Conservation (phyloP, 2,329 filamentous ascomycete genomes). For the Pyrenophora tritici-repentis region DNA sequence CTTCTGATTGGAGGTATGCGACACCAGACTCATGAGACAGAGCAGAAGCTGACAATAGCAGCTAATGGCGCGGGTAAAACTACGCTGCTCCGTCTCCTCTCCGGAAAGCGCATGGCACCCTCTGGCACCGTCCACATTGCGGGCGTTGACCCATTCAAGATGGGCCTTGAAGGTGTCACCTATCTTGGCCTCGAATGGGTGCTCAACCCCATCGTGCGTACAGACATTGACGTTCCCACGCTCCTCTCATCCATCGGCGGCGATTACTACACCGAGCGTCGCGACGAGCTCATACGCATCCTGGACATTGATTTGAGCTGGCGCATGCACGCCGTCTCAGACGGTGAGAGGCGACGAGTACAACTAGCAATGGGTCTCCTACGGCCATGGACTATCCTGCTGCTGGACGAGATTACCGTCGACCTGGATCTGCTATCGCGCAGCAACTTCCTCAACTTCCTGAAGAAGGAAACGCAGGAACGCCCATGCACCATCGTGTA, state of each 20-base stretch:
- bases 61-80: slow-evolving; percentile 97
- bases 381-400: slow-evolving; percentile 85
- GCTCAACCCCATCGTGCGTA: slow-evolving; percentile 92
- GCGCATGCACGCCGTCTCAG: slow-evolving; percentile 95
- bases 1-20: slow-evolving; percentile 80
- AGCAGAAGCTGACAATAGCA: slow-evolving; percentile 40
- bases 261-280: slow-evolving; percentile 76
- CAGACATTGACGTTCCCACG: slow-evolving; percentile 88
- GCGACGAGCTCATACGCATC: slow-evolving; percentile 85
- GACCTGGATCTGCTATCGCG: slow-evolving; percentile 88
- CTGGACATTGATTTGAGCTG: slow-evolving; percentile 90
- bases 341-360: slow-evolving; percentile 88
- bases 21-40: not conserved
- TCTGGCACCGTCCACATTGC: slow-evolving; percentile 73
- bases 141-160: slow-evolving; percentile 88
- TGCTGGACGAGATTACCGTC: slow-evolving; percentile 96
- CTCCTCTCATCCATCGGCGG: slow-evolving; percentile 86
- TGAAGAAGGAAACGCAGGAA: slow-evolving; percentile 83
- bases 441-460: slow-evolving; percentile 81
- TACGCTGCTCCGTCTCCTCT: slow-evolving; percentile 89
- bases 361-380: slow-evolving; percentile 96
- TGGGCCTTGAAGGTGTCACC: slow-evolving; percentile 88
- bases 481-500: slow-evolving; percentile 92
- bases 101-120: slow-evolving; percentile 91
- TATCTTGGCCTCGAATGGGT: slow-evolving; percentile 99